Evolutionary conservation across 148 eudicot species (phyloP).

Genomic region (Tetragonia tetragonoides): DNA sequence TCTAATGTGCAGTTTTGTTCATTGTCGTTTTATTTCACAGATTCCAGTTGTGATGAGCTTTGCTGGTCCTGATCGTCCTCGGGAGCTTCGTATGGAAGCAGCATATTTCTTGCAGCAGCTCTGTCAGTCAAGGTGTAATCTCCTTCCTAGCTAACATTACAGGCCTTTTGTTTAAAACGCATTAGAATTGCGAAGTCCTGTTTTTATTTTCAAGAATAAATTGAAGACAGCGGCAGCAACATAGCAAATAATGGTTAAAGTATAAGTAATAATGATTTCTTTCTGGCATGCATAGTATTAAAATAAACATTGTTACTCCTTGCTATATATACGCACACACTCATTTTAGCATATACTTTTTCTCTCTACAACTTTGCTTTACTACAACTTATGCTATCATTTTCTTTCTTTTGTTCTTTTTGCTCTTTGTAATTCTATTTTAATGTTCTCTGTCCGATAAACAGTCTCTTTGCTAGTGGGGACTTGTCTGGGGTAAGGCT

Average conservation of each 20-base stretch:
- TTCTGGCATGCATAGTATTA: neutral
- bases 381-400: too few species aligned
- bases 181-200: neutral
- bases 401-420: too few species aligned
- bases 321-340: neutral
- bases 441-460: too few species aligned
- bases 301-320: neutral
- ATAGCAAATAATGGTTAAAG: neutral
- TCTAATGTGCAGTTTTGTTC: neutral
- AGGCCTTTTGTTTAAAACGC: neutral
- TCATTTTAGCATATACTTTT: neutral
- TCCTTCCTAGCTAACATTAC: neutral
- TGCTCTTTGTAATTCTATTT: too few species aligned
- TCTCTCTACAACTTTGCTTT: too few species aligned
- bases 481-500: too few species aligned
- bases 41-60: slow-evolving; percentile 90
- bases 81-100: slow-evolving; percentile 95
- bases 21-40: slow-evolving; percentile 29
- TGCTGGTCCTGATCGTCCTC: slow-evolving; percentile 85
- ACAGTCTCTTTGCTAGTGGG: too few species aligned
- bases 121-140: slow-evolving; percentile 79
- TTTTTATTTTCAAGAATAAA: neutral
- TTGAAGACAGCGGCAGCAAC: neutral
- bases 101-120: slow-evolving; percentile 96
- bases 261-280: neutral